Conservation (phyloP, 2,329 filamentous ascomycete genomes). For the Chrysosphaeria jannelii region DNA sequence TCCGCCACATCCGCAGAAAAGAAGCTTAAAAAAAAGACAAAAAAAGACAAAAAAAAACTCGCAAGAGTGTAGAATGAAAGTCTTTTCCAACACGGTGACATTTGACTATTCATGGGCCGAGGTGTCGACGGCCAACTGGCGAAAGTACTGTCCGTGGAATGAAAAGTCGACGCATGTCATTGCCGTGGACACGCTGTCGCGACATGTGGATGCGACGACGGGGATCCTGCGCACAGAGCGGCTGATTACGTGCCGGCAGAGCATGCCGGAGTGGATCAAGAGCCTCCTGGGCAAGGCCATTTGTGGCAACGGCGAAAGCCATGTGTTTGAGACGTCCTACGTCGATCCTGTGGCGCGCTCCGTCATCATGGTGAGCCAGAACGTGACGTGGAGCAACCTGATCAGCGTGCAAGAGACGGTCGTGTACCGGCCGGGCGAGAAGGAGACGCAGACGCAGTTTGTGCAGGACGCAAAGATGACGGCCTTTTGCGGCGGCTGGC, state of each 20-base stretch:
- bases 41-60: too few relatives aligned
- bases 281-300: constrained; percentile 42
- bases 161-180: constrained; percentile 92
- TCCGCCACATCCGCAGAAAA: too few relatives aligned
- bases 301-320: constrained; percentile 30
- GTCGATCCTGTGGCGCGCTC: constrained; percentile 61
- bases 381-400: constrained; percentile 77
- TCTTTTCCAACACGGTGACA: constrained; percentile 69
- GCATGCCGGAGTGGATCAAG: constrained; percentile 50
- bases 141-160: constrained; percentile 97
- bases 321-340: constrained; percentile 88
- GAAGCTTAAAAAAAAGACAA: too few relatives aligned
- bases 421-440: constrained; percentile 33
- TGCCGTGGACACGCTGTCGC: constrained; percentile 73
- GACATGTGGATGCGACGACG: constrained; percentile 23
- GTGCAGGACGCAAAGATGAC: constrained; percentile 77
- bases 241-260: constrained; percentile 29
- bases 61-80: constrained; percentile 88
- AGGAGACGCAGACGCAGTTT: constrained; percentile 40
- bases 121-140: constrained; percentile 92
- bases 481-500: constrained; percentile 84
- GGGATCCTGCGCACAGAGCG: constrained; percentile 31
- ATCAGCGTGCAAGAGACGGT: constrained; percentile 84
- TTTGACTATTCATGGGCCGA: constrained; percentile 98
- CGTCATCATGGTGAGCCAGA: constrained; percentile 89